A percentile compares a stretch with the other conserved stretches of the same genome.
Evolutionary conservation across 208 protist species (phyloP).

Genomic region (Trypanosoma vivax): DNA sequence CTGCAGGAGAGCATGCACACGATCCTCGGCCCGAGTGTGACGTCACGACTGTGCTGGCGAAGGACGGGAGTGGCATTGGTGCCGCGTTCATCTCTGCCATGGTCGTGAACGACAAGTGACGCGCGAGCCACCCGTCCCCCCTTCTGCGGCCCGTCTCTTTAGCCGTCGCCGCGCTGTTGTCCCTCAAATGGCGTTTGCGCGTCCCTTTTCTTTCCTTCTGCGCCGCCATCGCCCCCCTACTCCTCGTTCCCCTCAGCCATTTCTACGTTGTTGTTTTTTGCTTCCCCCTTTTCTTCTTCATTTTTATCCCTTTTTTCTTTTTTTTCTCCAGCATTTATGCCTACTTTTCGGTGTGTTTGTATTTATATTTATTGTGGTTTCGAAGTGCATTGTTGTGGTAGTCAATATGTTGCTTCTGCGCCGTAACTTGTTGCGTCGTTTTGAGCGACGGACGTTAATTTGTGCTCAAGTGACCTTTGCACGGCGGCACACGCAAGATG

Average conservation of each 20-base stretch:
- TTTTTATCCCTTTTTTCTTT: slow-evolving; percentile 5
- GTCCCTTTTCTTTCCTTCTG: no score
- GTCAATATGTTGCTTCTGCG: no score
- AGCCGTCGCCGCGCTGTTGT: no score
- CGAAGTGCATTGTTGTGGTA: neutral
- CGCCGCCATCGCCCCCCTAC: no score
- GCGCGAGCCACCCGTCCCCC: neutral
- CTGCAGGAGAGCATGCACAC: slow-evolving; percentile 63
- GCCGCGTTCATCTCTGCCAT: slow-evolving; percentile 85
- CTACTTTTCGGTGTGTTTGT: slow-evolving; percentile 2
- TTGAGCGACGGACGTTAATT: no score
- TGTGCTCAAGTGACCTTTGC: no score
- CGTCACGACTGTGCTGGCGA: slow-evolving; percentile 56
- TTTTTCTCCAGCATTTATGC: slow-evolving; percentile 10
- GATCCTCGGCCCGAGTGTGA: slow-evolving; percentile 59
- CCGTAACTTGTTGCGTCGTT: no score
- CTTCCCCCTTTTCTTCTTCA: neutral
- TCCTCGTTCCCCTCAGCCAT: no score
- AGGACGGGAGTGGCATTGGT: slow-evolving; percentile 84
- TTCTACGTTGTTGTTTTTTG: no score
- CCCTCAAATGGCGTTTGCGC: no score
- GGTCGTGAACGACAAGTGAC: slow-evolving; percentile 27
- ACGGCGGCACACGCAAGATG: neutral
- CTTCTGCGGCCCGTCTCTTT: no score
- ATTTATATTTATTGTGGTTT: slow-evolving; percentile 15